These are phyloP conservation scores for Petunia hybrid DNA, from an alignment of 305 asterid species.

Conservation along the genomic window DNA sequence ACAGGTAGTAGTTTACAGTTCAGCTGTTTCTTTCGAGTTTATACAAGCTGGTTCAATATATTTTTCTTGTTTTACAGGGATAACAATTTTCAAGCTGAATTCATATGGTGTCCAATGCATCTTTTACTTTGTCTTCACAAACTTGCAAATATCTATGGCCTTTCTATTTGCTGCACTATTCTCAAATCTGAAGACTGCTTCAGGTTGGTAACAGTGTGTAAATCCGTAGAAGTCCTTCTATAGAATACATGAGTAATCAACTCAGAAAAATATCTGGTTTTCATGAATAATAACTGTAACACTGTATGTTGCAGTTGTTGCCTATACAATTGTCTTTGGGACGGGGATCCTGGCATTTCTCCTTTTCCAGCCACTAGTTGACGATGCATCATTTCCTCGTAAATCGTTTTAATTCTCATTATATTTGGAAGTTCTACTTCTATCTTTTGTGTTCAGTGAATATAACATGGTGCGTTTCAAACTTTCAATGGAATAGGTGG, in stretches of 20 bases:
- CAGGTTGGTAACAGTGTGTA: slow-evolving; percentile 35
- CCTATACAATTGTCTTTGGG: slow-evolving; percentile 45
- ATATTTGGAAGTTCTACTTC: neutral
- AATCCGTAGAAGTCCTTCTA: neutral
- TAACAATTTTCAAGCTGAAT: slow-evolving; percentile 44
- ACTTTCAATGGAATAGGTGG: slow-evolving; percentile 40
- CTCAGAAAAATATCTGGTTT: slow-evolving; percentile 8
- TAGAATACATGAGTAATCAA: neutral
- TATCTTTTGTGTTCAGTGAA: slow-evolving; percentile 6
- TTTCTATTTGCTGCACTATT: slow-evolving; percentile 44
- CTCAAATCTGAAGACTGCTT: slow-evolving; percentile 42
- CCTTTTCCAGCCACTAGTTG: slow-evolving; percentile 39
- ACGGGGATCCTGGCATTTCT: slow-evolving; percentile 40
- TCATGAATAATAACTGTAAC: slow-evolving; percentile 12
- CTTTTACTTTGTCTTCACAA: slow-evolving; percentile 46
- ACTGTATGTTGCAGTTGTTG: slow-evolving; percentile 36
- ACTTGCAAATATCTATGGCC: slow-evolving; percentile 49
- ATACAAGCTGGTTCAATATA: slow-evolving; percentile 15
- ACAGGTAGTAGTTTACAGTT: slow-evolving; percentile 34
- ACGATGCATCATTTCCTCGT: slow-evolving; percentile 45
- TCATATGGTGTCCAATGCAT: slow-evolving; percentile 40
- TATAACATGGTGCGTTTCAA: neutral
- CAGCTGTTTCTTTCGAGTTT: neutral
- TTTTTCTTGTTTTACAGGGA: slow-evolving; percentile 38
- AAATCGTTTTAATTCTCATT: slow-evolving; percentile 12